These are phyloP conservation scores for Oryza meyeriana DNA, from an alignment of 176 grass and related monocot species.

Conservation along the genomic window DNA sequence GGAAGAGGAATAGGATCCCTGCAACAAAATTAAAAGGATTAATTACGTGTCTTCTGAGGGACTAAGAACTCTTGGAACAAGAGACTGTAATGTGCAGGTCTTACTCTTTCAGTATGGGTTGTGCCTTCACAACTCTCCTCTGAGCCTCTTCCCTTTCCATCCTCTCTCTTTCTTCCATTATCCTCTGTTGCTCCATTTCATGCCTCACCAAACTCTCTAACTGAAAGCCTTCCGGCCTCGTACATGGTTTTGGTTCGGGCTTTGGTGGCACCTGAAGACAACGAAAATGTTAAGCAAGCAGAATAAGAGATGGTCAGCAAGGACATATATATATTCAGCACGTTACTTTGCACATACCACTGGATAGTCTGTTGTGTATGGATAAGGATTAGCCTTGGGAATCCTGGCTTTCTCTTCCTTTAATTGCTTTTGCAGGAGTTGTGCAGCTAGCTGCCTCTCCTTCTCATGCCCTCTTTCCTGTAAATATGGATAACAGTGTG, in stretches of 20 bases:
- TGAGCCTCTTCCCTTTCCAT: constrained; percentile 64
- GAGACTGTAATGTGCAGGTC: not conserved
- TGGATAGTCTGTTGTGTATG: constrained; percentile 92
- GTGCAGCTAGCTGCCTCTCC: constrained; percentile 55
- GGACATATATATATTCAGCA: not conserved
- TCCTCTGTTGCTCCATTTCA: constrained; percentile 67
- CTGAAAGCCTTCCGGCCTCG: constrained; percentile 84
- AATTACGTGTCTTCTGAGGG: not conserved
- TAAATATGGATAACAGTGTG: constrained; percentile 18
- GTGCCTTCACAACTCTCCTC: constrained; percentile 67
- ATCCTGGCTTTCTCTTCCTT: constrained; percentile 72
- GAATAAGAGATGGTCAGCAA: not conserved
- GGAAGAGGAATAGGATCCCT: constrained; percentile 85
- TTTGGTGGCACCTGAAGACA: constrained; percentile 67
- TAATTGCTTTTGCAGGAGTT: constrained; percentile 66
- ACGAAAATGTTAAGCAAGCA: constrained; percentile 16
- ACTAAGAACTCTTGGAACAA: constrained; percentile 14
- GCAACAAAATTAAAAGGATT: constrained; percentile 21
- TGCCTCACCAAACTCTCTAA: constrained; percentile 84
- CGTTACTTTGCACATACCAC: constrained; percentile 47
- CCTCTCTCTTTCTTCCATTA: constrained; percentile 63
- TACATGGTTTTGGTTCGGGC: constrained; percentile 83
- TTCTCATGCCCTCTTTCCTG: constrained; percentile 89
- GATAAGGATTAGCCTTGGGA: constrained; percentile 86
- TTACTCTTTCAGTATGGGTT: constrained; percentile 80